These are phyloP conservation scores for Trametes maxima DNA, from an alignment of 768 basidiomycete genomes.

Conservation along the genomic window DNA sequence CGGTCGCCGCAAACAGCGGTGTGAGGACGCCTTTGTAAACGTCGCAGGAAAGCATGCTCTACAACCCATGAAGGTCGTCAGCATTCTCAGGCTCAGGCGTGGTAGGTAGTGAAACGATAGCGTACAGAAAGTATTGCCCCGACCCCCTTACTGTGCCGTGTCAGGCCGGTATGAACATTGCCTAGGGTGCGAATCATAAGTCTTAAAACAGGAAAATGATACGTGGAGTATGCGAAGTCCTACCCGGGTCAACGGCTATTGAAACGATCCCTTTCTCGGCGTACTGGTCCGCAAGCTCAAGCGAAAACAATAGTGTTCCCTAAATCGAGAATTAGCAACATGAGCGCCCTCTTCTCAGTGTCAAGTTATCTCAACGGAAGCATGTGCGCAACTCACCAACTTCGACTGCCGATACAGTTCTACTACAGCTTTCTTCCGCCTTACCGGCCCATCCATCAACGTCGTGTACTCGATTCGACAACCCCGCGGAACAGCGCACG, in stretches of 20 bases:
- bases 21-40: conserved; percentile 9
- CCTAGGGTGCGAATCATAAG: too few relatives aligned
- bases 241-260: conserved; percentile 49
- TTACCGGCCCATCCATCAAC: conserved; percentile 30
- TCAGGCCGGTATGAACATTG: conserved; percentile 9
- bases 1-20: conserved; percentile 18
- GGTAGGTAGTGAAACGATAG: neutral
- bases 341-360: neutral
- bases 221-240: too few relatives aligned
- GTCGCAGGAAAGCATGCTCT: conserved; percentile 14
- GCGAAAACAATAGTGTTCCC: conserved; percentile 36
- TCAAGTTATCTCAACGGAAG: too few relatives aligned
- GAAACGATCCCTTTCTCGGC: conserved; percentile 47
- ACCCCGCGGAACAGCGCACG: conserved; percentile 41
- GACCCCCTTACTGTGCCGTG: neutral
- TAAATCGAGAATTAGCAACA: neutral
- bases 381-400: conserved; percentile 39
- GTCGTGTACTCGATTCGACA: conserved; percentile 43
- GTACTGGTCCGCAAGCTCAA: conserved; percentile 52
- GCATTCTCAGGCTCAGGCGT: neutral
- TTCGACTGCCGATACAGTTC: conserved; percentile 41
- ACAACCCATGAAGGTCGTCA: too few relatives aligned
- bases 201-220: too few relatives aligned
- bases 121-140: neutral
- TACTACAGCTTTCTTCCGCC: conserved; percentile 14